A percentile compares a stretch with the other conserved stretches of the same genome.
Conservation (phyloP, 2,329 filamentous ascomycete species). For the Ceratocystis diversiconidia region DNA sequence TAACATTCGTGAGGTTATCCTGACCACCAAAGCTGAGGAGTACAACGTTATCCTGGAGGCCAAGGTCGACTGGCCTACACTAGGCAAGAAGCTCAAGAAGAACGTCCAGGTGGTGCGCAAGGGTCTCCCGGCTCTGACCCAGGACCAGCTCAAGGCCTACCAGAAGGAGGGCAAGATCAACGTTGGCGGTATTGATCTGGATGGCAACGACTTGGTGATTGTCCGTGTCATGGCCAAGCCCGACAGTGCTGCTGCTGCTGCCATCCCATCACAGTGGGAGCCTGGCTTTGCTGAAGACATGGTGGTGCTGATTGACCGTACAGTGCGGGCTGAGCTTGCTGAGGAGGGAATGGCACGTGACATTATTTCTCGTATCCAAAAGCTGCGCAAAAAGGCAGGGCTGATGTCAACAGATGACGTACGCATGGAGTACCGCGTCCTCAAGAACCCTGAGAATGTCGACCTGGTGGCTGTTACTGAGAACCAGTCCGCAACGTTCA, state of each 20-base stretch:
- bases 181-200: conserved; percentile 74
- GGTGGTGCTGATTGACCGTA: conserved; percentile 75
- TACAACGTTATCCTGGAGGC: conserved; percentile 78
- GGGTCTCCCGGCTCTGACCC: conserved; percentile 58
- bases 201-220: conserved; percentile 58
- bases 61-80: conserved; percentile 68
- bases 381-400: conserved; percentile 84
- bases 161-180: conserved; percentile 57
- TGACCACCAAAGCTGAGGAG: conserved; percentile 66
- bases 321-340: conserved; percentile 69
- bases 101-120: conserved; percentile 75
- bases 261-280: conserved; percentile 20
- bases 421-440: conserved; percentile 79
- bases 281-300: conserved; percentile 32
- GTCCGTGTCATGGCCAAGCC: conserved; percentile 19
- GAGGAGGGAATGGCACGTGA: conserved; percentile 83
- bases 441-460: conserved; percentile 63
- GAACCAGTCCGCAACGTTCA: conserved; percentile 52
- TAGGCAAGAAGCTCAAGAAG: conserved; percentile 88
- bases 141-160: conserved; percentile 68
- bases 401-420: conserved; percentile 86
- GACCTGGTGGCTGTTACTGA: conserved; percentile 58
- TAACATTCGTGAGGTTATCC: conserved; percentile 65
- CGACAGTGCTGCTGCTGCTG: neutral
- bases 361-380: conserved; percentile 84